Evolutionary conservation across 2,329 filamentous ascomycete genomes (phyloP).

Genomic region (Beauveria australis): DNA sequence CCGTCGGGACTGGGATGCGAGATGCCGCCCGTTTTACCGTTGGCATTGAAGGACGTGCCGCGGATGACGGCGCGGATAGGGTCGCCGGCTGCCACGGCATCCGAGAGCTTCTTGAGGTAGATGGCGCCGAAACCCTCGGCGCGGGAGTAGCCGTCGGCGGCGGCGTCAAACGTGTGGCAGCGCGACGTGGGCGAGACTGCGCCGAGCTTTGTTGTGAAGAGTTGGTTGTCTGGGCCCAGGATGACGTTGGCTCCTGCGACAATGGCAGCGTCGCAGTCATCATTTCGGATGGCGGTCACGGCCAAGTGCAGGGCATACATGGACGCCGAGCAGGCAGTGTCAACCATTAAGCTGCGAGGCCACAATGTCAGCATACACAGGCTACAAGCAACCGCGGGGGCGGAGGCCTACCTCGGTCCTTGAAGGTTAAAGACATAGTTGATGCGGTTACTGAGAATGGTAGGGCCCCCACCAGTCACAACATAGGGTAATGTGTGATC

Average conservation of each 20-base stretch:
- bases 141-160: conserved; percentile 37
- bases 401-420: conserved; percentile 18
- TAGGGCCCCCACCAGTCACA: conserved; percentile 20
- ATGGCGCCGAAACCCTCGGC: conserved; percentile 38
- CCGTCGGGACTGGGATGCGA: conserved; percentile 26
- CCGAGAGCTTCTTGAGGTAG: conserved; percentile 28
- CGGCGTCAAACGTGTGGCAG: conserved; percentile 25
- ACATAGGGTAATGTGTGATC: conserved; percentile 26
- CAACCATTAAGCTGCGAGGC: conserved; percentile 23
- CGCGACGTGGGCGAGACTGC: background rate
- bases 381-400: no score
- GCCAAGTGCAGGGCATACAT: conserved; percentile 27
- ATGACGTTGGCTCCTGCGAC: conserved; percentile 17
- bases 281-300: conserved; percentile 21
- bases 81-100: conserved; percentile 3
- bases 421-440: conserved; percentile 27
- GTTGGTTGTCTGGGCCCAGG: conserved; percentile 15
- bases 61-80: conserved; percentile 26
- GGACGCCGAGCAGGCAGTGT: conserved; percentile 31
- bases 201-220: background rate
- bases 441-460: conserved; percentile 25
- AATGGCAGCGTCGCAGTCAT: conserved; percentile 20
- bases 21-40: conserved; percentile 35
- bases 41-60: conserved; percentile 26
- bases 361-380: no score